Conservation (phyloP, 2,329 filamentous ascomycete genomes). For the Saccharata proteae region DNA sequence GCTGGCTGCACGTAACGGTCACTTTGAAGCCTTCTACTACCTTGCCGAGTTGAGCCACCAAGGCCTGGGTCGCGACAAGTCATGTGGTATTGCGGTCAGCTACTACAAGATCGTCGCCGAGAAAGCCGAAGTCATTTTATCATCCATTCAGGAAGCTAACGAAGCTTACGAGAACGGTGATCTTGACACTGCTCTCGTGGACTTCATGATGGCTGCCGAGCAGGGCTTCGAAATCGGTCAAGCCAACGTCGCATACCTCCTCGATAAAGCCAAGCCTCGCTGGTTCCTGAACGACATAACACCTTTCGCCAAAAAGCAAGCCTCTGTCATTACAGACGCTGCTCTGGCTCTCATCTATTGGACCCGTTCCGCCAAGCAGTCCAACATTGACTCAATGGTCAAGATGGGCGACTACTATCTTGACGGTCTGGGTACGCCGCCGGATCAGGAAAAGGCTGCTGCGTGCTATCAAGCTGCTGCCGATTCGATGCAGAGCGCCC, state of each 20-base stretch:
- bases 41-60: conserved; percentile 76
- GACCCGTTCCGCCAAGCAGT: conserved; percentile 86
- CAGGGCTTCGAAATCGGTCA: conserved; percentile 85
- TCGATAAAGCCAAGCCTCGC: conserved; percentile 50
- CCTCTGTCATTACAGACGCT: conserved; percentile 43
- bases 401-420: conserved; percentile 99
- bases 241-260: conserved; percentile 76
- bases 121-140: conserved; percentile 78
- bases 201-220: conserved; percentile 79
- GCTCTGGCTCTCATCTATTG: conserved; percentile 77
- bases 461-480: conserved; percentile 87
- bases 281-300: no score
- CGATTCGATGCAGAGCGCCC: conserved; percentile 81
- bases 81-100: conserved; percentile 61
- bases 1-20: conserved; percentile 66
- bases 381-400: conserved; percentile 84
- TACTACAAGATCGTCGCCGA: conserved; percentile 86
- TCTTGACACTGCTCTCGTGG: conserved; percentile 64
- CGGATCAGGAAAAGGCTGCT: conserved; percentile 74
- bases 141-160: conserved; percentile 73
- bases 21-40: conserved; percentile 86
- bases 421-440: conserved; percentile 56
- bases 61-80: conserved; percentile 67
- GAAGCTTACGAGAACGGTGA: conserved; percentile 69
- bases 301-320: conserved; percentile 30